Conservation (phyloP, 495 filamentous ascomycete species). For the Hypoxylon intermedium region DNA sequence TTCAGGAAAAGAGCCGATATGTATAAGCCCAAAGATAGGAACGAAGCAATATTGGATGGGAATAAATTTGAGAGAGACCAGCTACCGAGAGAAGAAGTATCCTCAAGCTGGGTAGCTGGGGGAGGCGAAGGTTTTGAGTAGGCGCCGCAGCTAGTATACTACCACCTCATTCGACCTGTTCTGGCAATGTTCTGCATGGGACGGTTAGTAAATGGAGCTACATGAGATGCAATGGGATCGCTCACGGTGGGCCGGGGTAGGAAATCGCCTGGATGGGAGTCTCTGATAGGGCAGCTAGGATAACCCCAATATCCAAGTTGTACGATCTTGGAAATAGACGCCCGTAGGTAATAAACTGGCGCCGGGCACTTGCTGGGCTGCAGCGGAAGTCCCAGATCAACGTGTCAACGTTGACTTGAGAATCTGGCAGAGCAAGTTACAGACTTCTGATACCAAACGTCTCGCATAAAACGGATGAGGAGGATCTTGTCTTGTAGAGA, state of each 20-base stretch:
- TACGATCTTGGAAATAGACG: conserved; percentile 43
- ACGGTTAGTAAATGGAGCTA: conserved; percentile 42
- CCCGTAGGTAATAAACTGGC: conserved; percentile 36
- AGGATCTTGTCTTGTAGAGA: conserved; percentile 4
- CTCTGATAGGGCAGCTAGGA: conserved; percentile 42
- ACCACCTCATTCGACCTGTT: conserved; percentile 44
- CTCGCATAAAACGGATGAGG: conserved; percentile 9
- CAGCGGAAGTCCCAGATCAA: conserved; percentile 35
- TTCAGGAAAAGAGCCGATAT: conserved; percentile 26
- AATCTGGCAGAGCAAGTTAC: conserved; percentile 23
- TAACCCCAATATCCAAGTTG: conserved; percentile 42
- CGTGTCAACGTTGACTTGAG: conserved; percentile 32
- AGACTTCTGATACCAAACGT: conserved; percentile 23
- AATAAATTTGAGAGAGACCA: conserved; percentile 60
- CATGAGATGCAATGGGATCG: conserved; percentile 43
- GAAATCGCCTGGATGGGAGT: conserved; percentile 26
- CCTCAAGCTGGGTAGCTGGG: conserved; percentile 43
- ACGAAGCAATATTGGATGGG: conserved; percentile 43
- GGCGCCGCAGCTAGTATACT: conserved; percentile 49
- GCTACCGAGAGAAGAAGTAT: conserved; percentile 56
- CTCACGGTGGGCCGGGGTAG: conserved; percentile 38
- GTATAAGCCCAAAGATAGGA: conserved; percentile 39
- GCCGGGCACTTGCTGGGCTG: conserved; percentile 34
- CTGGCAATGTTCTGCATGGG: conserved; percentile 50
- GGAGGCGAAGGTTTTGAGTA: conserved; percentile 61